phyloP scores from a whole-genome alignment of 2,329 filamentous ascomycete genomes.

The Fulvia fulva region DNA sequence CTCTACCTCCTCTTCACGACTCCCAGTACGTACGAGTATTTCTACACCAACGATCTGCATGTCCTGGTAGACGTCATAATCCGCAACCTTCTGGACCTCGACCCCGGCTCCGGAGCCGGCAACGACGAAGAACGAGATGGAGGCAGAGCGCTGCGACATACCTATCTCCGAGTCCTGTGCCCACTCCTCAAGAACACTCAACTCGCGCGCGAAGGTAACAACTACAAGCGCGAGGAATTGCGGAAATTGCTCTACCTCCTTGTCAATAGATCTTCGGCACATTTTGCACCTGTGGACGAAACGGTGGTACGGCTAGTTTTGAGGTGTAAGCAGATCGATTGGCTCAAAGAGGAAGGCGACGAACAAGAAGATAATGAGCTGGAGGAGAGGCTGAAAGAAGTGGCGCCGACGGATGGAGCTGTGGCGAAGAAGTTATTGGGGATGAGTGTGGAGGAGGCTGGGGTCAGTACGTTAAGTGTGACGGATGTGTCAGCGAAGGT shows the following conservation, averaged over 20 bases:
- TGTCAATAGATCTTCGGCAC: slow-evolving; percentile 43
- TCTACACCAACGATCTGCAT: slow-evolving; percentile 94
- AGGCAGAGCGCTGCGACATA: slow-evolving; percentile 67
- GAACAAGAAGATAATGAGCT: slow-evolving; percentile 25
- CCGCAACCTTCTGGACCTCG: slow-evolving; percentile 91
- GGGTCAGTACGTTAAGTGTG: slow-evolving; percentile 71
- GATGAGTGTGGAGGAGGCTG: slow-evolving; percentile 66
- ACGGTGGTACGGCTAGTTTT: slow-evolving; percentile 74
- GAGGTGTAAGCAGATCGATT: slow-evolving; percentile 53
- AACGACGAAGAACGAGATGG: slow-evolving; percentile 29
- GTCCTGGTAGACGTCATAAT: slow-evolving; percentile 95
- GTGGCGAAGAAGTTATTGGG: slow-evolving; percentile 58
- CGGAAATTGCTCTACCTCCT: slow-evolving; percentile 71
- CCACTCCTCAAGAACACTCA: slow-evolving; percentile 90
- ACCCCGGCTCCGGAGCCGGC: slow-evolving; percentile 57
- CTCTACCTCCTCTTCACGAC: slow-evolving; percentile 95
- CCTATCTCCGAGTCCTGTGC: slow-evolving; percentile 88
- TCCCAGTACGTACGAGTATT: slow-evolving; percentile 88
- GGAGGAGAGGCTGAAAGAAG: slow-evolving; percentile 25
- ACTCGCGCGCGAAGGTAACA: slow-evolving; percentile 68
- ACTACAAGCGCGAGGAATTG: slow-evolving; percentile 90
- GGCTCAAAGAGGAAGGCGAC: slow-evolving; percentile 34
- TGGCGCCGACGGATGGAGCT: slow-evolving; percentile 26
- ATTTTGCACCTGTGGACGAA: slow-evolving; percentile 77
- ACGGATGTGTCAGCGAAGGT: slow-evolving; percentile 64